Evolutionary conservation across 306 rosid species (phyloP), one percentile per base, ranked within the genome.

Genomic region (Lupinus albus): DNA sequence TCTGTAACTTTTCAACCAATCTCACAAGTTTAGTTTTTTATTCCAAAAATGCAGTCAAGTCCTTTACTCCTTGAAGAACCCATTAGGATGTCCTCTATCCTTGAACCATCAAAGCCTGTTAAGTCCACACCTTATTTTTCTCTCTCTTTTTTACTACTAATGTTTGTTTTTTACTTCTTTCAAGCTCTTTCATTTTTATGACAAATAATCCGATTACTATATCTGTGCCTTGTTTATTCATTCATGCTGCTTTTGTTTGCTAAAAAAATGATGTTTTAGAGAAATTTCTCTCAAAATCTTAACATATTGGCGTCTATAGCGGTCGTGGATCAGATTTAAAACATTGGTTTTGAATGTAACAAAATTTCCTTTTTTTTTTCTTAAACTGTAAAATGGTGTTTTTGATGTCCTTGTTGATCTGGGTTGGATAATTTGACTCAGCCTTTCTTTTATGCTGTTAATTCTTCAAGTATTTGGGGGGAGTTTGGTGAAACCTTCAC

Each of bases 61-160:
- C 84, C 87, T 45, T 77, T 91, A 83, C 81, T 91, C 70, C 89
- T 88, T 4, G 91, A 91, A 62, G 97, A 91, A 79, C 97, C 97
- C 0, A 83, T 91, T 20, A 60, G 97, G 79, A 91, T 91, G 97
- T 83, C 87, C 20, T 84, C 97, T 48, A 59, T 91, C 48, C 84
- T 91, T 2, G 95, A 91, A 78, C 87, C 95, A 32, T 88, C 97
- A 17, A 88, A 91, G 72, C 83, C 90, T 64, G 97, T 91, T 7
- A 80, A 80, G 87, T 11, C 47, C 0, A 3, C 70, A 2, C 8
- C 47, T 17, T 65, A 7, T 30, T 33, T 57, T 11, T 74, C 16
- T 71, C n/a, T 55, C 0, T 6, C 16, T 47, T 9, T 42, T 7
- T 12, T 16, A 42, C 30, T 2, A 25, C 4, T 25, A 25, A 25